Evolutionary conservation across 371 early-diverging fungal species (phyloP).

Genomic region (Syncephalastrum sp.): DNA sequence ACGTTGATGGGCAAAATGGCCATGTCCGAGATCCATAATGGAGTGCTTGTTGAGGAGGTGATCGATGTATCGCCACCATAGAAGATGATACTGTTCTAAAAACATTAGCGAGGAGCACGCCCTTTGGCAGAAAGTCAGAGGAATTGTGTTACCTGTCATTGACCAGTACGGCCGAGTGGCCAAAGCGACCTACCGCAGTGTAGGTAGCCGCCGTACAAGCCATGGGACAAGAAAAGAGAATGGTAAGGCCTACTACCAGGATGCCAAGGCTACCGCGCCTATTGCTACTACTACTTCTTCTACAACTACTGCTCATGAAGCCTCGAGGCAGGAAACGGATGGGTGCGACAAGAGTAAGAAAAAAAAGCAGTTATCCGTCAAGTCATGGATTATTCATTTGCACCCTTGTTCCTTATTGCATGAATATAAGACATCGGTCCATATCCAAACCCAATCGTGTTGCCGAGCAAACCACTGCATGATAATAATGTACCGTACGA

Average conservation of each 20-base stretch:
- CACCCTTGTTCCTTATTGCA: too few species aligned
- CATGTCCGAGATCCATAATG: constrained; percentile 38
- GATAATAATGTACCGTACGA: too few species aligned
- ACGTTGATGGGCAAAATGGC: constrained; percentile 33
- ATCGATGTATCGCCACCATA: constrained; percentile 44
- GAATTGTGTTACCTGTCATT: constrained; percentile 19
- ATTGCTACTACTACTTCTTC: background rate
- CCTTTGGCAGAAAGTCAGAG: background rate
- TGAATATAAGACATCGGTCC: too few species aligned
- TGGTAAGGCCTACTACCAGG: background rate
- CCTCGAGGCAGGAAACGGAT: background rate
- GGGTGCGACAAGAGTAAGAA: too few species aligned
- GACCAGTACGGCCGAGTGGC: constrained; percentile 26
- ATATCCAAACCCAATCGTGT: too few species aligned
- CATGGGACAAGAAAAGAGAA: background rate
- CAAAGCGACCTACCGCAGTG: constrained; percentile 25
- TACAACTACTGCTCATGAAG: background rate
- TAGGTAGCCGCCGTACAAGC: constrained; percentile 9
- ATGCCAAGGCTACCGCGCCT: background rate
- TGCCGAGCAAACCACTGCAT: too few species aligned
- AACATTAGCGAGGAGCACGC: background rate
- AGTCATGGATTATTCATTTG: too few species aligned
- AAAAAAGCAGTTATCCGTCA: too few species aligned
- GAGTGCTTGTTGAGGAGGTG: constrained; percentile 21
- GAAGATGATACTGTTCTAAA: constrained; percentile 30